Base-by-base conservation (phyloP, 1,139 yeast species). In the Pichia sp. region DNA sequence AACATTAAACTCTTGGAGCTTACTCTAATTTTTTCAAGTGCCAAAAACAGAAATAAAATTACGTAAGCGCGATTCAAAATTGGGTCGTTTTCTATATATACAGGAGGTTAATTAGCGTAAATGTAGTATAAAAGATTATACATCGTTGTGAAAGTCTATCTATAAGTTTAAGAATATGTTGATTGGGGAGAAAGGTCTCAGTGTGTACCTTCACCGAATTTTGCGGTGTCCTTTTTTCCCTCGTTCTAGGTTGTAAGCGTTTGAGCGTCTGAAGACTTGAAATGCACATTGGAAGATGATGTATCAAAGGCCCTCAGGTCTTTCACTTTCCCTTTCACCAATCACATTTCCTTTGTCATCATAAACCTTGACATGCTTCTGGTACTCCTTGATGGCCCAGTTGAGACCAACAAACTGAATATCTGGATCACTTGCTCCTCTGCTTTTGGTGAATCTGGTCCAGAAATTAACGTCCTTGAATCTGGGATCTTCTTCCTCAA, bases 371-470 rank as follows among this genome's bases (percentile, higher is more conserved):
- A 84, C 73, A 61, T 80, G 81, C 51, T 75, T 74, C 65, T 86
- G 95, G 47, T 84, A 75, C 62, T 89, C 75, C 67, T 79, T 81
- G 29, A 85, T 78, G 2, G 95, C 95, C 93, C 95, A 87, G 65
- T 87, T 87, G 64, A 82, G 73, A 1, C 95, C 95, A 23, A 85
- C 75, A 59, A 87, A 86, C 60, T 81, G 70, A 38, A 87, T 80
- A 55, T 82, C 87, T 1, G 86, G 85, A 59, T 82, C 90, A 57
- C 84, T 78, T 43, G 67, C 70, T 7, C 95, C 95, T 66, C 85
- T 89, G 1, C 85, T 70, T 2, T 59, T 52, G 7, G 93, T 87
- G 64, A 76, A 87, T 34, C 72, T 68, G 59, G 75, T 79, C 97
- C 97, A 90, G 74, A 85, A 90, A 29, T 70, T 71, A 1, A 90